Evolutionary conservation across 202 grass and related monocot species (phyloP), one percentile per base, ranked within the genome.

Genomic region (Eragrostis tef): DNA sequence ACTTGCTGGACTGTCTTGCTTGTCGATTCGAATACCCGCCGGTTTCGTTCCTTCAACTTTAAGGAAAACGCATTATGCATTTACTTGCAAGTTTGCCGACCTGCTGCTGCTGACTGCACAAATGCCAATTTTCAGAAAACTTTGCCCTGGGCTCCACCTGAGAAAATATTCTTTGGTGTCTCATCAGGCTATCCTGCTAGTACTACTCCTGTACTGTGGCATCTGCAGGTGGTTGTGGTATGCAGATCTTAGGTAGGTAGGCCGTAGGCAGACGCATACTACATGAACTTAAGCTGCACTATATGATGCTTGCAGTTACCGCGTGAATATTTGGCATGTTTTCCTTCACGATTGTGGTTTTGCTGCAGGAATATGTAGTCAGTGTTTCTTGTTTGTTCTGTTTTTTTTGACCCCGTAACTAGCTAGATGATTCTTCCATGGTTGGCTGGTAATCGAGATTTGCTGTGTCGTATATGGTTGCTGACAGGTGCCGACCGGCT

Each of bases 221-320:
- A 53, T 73, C 10, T 54, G 26, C 70, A 36, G 70, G 50, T 57
- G 17, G 51, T 21, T 74, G 50, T 21, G 49, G 17, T 41, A 22
- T 57, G 71, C 50, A 74, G 50, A 57, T 74, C 71, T 57, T 74
- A 73, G 49, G 49, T 56, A 73, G 71, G 71, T 56, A 73, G 34
- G 34, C 1, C 49, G 71, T 56, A 73, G 34, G 34, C 1, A 39
- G 71, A 26, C 6, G 26, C 16, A 36, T 64, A 19, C 62, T 19
- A 8, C 31, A 65, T 65, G 63, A 65, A 1, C 61, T 6, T 12
- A 60, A 34, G 36, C 21, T 73, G 48, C 8, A 20, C 52, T 47
- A n/a, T 53, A 25, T 25, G 6, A 66, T 66, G 31, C 31, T 66
- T 66, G 16, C 7, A 39, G 63, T 41, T 42, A 42, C 31, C 7